Percentiles rank a stretch among this genome's conserved stretches.
Conservation (phyloP, 352 stramenopile species). For the Pythium coloratum region DNA sequence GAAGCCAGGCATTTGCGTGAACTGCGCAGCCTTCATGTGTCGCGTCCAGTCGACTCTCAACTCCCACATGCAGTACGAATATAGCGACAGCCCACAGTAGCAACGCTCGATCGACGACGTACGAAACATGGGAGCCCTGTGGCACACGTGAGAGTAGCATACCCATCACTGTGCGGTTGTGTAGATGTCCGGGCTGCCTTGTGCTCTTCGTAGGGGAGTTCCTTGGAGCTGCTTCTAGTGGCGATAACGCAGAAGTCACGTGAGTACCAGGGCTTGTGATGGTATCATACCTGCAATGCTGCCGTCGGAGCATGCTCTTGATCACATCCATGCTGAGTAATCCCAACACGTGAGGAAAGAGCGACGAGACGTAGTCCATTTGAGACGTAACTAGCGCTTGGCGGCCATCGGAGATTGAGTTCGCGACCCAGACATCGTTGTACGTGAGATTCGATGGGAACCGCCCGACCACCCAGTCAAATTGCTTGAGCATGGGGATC, state of each 20-base stretch:
- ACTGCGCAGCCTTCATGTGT: neutral
- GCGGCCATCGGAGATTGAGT: neutral
- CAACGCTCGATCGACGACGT: neutral
- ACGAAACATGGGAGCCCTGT: neutral
- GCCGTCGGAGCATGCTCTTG: slow-evolving; percentile 11
- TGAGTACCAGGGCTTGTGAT: neutral
- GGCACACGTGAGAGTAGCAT: neutral
- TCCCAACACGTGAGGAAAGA: slow-evolving; percentile 11
- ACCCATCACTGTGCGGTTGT: neutral
- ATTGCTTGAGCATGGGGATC: neutral
- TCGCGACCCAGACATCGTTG: slow-evolving; percentile 15
- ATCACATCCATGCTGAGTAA: slow-evolving; percentile 11
- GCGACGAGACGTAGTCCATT: slow-evolving; percentile 10
- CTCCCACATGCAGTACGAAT: neutral
- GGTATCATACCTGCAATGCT: neutral
- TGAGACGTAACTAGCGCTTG: slow-evolving; percentile 11
- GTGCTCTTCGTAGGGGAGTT: neutral
- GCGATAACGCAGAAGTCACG: neutral
- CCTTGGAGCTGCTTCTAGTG: neutral
- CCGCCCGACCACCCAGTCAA: neutral
- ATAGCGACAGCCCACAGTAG: neutral
- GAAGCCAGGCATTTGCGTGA: slow-evolving; percentile 9
- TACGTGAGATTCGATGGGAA: neutral
- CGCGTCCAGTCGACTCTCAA: neutral
- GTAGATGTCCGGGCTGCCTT: too few species aligned